A percentile compares a stretch with the other conserved stretches of the same genome.
phyloP scores from a whole-genome alignment of 805 yeast species.

The Wickerhamomyces alni region DNA sequence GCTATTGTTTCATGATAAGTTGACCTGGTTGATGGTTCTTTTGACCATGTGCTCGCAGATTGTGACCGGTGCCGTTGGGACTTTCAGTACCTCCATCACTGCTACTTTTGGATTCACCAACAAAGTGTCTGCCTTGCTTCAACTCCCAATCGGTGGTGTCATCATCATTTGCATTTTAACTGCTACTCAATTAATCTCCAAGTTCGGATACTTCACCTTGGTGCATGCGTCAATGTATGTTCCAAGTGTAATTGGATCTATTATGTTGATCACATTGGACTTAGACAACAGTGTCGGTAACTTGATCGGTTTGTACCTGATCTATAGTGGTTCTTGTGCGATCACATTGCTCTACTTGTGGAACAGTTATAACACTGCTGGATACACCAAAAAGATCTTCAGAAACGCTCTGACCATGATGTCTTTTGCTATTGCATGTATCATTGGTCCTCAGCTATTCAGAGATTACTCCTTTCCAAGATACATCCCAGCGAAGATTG shows the following conservation, averaged over 20 bases:
- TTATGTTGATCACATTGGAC: conserved; percentile 35
- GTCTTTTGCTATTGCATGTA: conserved; percentile 47
- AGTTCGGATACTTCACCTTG: conserved; percentile 27
- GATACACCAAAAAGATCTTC: conserved; percentile 47
- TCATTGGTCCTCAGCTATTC: conserved; percentile 60
- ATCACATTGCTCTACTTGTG: conserved; percentile 51
- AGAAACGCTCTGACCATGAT: conserved; percentile 48
- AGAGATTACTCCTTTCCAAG: conserved; percentile 40
- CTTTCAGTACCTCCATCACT: conserved; percentile 14
- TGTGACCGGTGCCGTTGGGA: conserved; percentile 23
- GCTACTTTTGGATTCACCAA: conserved; percentile 15
- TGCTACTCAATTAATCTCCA: conserved; percentile 30
- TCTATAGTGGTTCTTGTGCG: conserved; percentile 47
- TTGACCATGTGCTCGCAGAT: conserved; percentile 38
- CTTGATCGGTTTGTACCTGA: conserved; percentile 39
- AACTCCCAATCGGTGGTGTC: conserved; percentile 10
- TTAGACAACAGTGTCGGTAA: conserved; percentile 35
- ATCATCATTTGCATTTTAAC: conserved; percentile 34
- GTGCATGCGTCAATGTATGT: conserved; percentile 33
- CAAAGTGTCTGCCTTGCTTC: conserved; percentile 10
- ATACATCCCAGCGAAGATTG: conserved; percentile 52
- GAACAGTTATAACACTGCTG: conserved; percentile 55
- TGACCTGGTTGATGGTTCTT: conserved; percentile 40
- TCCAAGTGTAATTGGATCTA: conserved; percentile 45
- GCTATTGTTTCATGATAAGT: conserved; percentile 34